Conservation (phyloP, 495 filamentous ascomycete species). For the Xylaria scruposa region DNA sequence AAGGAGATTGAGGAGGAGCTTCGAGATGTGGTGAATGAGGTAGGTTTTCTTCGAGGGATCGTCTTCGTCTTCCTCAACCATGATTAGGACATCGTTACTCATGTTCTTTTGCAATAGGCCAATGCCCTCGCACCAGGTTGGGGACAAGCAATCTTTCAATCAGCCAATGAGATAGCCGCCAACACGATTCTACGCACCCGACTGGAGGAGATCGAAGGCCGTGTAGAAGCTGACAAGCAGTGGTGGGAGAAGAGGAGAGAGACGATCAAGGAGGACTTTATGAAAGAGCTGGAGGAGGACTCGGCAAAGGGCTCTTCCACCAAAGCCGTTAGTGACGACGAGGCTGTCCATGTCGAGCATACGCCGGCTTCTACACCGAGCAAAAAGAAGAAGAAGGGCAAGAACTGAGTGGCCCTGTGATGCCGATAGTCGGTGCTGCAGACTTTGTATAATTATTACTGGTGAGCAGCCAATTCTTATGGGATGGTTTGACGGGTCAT, state of each 20-base stretch:
- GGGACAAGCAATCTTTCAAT: slow-evolving; percentile 96
- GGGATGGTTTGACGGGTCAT: slow-evolving; percentile 8
- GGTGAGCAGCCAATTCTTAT: slow-evolving; percentile 7
- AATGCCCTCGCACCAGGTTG: slow-evolving; percentile 86
- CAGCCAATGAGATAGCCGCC: slow-evolving; percentile 79
- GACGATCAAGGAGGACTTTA: slow-evolving; percentile 74
- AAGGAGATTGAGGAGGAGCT: slow-evolving; percentile 98
- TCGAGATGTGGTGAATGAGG: slow-evolving; percentile 91
- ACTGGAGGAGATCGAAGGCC: slow-evolving; percentile 77
- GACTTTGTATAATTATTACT: slow-evolving; percentile 26
- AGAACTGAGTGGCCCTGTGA: slow-evolving; percentile 62
- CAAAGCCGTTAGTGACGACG: slow-evolving; percentile 71
- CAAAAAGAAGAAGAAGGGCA: slow-evolving; percentile 77
- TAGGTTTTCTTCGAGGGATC: slow-evolving; percentile 41
- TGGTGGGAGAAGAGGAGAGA: slow-evolving; percentile 82
- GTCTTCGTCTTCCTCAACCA: neutral
- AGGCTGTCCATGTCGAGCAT: slow-evolving; percentile 83
- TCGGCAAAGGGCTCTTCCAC: slow-evolving; percentile 36
- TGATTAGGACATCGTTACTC: neutral
- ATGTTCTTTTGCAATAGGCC: slow-evolving; percentile 60
- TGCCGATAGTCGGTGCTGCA: slow-evolving; percentile 7
- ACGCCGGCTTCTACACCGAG: slow-evolving; percentile 58
- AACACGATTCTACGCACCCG: slow-evolving; percentile 77
- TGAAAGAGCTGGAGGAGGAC: slow-evolving; percentile 81
- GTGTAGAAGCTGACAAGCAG: slow-evolving; percentile 72